These are phyloP conservation scores for Leccinellum albellum DNA, from an alignment of 768 basidiomycete species.

Conservation along the genomic window DNA sequence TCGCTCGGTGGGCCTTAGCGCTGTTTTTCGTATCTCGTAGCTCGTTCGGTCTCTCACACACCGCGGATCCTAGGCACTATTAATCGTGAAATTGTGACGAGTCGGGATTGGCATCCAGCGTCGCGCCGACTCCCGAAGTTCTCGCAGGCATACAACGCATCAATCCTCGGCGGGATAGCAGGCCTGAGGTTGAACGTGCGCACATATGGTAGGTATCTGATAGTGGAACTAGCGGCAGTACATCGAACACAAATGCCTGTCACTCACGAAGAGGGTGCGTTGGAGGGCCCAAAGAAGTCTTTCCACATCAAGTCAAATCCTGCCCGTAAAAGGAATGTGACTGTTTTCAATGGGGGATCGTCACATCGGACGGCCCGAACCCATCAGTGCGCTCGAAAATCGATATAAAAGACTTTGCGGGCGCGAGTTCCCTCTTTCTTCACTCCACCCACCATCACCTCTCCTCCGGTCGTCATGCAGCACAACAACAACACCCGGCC, in stretches of 20 bases:
- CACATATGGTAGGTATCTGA: conserved; percentile 17
- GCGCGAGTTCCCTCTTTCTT: conserved; percentile 37
- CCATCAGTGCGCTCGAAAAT: conserved; percentile 23
- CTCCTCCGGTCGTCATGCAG: conserved; percentile 27
- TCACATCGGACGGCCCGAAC: conserved; percentile 25
- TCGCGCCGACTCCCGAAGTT: not conserved
- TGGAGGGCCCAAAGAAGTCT: conserved; percentile 29
- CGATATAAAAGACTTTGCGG: conserved; percentile 32
- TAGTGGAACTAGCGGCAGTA: conserved; percentile 18
- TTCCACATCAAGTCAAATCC: conserved; percentile 28
- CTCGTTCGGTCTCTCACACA: conserved; percentile 6
- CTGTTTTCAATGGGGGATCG: conserved; percentile 26
- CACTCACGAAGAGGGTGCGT: conserved; percentile 20
- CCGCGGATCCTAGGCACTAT: conserved; percentile 25
- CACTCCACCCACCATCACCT: conserved; percentile 36
- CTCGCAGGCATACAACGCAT: not conserved
- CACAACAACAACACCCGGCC: conserved; percentile 18
- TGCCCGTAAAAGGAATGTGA: conserved; percentile 33
- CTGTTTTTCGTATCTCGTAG: not conserved
- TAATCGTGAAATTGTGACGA: conserved; percentile 23
- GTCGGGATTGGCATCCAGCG: conserved; percentile 15
- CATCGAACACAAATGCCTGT: conserved; percentile 26
- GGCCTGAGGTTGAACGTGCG: not conserved
- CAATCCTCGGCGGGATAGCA: not conserved
- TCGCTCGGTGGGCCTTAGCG: not conserved